These are phyloP conservation scores for Globisporangium okanoganense DNA, from an alignment of 352 stramenopile species.

Conservation along the genomic window DNA sequence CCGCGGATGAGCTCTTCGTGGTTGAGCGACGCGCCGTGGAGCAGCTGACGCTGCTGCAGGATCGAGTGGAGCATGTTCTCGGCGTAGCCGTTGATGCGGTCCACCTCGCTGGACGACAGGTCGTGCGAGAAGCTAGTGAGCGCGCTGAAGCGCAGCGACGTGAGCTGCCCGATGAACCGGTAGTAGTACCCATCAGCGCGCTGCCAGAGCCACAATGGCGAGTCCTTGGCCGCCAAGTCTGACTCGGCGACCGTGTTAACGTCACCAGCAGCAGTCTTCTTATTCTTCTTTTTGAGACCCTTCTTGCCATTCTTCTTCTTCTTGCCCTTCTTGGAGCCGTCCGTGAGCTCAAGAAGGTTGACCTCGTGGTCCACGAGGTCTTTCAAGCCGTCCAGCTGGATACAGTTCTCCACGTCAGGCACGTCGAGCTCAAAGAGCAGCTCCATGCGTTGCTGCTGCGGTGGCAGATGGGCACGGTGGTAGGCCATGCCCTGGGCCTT, in stretches of 20 bases:
- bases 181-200: slow-evolving; percentile 89
- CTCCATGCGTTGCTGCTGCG: slow-evolving; percentile 75
- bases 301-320: slow-evolving; percentile 31
- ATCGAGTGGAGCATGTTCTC: slow-evolving; percentile 89
- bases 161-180: slow-evolving; percentile 76
- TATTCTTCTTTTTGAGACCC: slow-evolving; percentile 24
- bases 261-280: slow-evolving; percentile 21
- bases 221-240: slow-evolving; percentile 38
- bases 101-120: slow-evolving; percentile 73
- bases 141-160: slow-evolving; percentile 72
- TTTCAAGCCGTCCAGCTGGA: slow-evolving; percentile 67
- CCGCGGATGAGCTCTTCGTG: slow-evolving; percentile 66
- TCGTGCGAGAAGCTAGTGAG: slow-evolving; percentile 84
- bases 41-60: slow-evolving; percentile 83
- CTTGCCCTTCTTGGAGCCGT: slow-evolving; percentile 20
- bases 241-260: slow-evolving; percentile 9
- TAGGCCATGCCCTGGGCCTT: slow-evolving; percentile 82
- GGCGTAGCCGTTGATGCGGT: slow-evolving; percentile 86
- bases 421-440: slow-evolving; percentile 82
- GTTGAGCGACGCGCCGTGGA: slow-evolving; percentile 61
- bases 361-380: slow-evolving; percentile 29
- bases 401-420: slow-evolving; percentile 77
- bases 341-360: slow-evolving; percentile 7
- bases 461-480: slow-evolving; percentile 68
- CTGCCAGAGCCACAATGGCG: slow-evolving; percentile 76